Base-by-base conservation (phyloP, 148 eudicot genomes). In the Dianthus caryophyllus region DNA sequence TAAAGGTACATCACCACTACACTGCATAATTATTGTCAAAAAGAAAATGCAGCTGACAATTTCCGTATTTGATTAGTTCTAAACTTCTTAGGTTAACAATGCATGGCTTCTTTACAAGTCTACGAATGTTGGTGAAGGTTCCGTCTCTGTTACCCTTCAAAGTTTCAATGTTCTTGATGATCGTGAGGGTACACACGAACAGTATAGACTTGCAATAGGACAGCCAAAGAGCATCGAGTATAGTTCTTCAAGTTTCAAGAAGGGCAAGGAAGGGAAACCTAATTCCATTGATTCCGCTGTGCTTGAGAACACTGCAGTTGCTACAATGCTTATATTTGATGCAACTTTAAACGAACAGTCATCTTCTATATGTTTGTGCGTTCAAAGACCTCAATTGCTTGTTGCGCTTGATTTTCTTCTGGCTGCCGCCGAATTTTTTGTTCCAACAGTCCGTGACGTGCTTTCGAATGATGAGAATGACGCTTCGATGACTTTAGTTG, bases 321-420 rank as follows among this genome's bases (percentile, higher is more conserved):
- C 96, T 20, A 76, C 97, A 5, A 94, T 94, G 96, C 88, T 94
- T 56, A 88, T 94, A 71, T 77, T 94, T 63, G 98, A 94, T 82
- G 94, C 94, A 56, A 94, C 77, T 63, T 79, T 86, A 43, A 70
- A 70, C 73, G 81, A 85, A 65, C 39, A 66, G 33, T 83, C 80
- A 4, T 90, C 92, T 41, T 85, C 72, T 71, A 67, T 94, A 9
- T 86, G 85, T 77, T 64, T 94, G 57, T 82, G 91, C 72, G 61
- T 90, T 67, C 98, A 94, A 76, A 86, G 98, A 84, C 98, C 98
- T 53, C 98, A 88, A 50, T 75, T 94, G 76, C 97, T 94, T 44
- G 98, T 94, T 70, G 91, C 98, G 41, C 98, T 94, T 75, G 98
- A 94, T 75, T 94, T 94, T 74, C 85, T 94, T 51, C 67, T 94